Percentiles rank a stretch among this genome's conserved stretches.
These are phyloP conservation scores for Sphaerulina vaccinii DNA, from an alignment of 2,329 filamentous ascomycete genomes.

Conservation along the genomic window DNA sequence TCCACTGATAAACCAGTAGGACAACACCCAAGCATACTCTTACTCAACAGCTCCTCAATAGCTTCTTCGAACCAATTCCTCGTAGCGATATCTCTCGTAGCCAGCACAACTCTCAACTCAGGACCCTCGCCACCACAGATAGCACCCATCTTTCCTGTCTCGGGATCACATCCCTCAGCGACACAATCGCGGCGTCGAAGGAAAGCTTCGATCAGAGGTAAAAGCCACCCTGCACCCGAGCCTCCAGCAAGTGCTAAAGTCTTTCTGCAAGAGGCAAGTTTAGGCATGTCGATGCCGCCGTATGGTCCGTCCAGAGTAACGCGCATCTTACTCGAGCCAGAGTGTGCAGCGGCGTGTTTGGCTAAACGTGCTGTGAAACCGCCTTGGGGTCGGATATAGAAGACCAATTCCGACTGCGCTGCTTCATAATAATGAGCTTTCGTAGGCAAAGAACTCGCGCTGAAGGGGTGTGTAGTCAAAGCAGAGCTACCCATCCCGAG, in stretches of 20 bases:
- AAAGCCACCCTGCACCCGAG: slow-evolving; percentile 55
- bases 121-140: slow-evolving; percentile 13
- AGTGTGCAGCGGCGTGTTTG: slow-evolving; percentile 30
- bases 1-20: slow-evolving; percentile 22
- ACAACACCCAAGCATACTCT: slow-evolving; percentile 17
- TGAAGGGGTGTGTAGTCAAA: slow-evolving; percentile 56
- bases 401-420: slow-evolving; percentile 45
- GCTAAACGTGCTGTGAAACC: slow-evolving; percentile 53
- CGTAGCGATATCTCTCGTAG: slow-evolving; percentile 39
- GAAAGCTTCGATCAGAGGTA: slow-evolving; percentile 50
- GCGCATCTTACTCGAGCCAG: slow-evolving; percentile 41
- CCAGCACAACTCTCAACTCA: slow-evolving; percentile 32
- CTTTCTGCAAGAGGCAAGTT: slow-evolving; percentile 43
- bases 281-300: slow-evolving; percentile 48
- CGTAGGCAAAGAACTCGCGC: slow-evolving; percentile 52
- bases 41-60: slow-evolving; percentile 26
- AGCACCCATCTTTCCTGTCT: slow-evolving; percentile 8
- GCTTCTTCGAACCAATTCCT: slow-evolving; percentile 40
- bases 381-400: slow-evolving; percentile 52
- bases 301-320: slow-evolving; percentile 61
- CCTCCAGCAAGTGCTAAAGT: slow-evolving; percentile 56
- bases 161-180: slow-evolving; percentile 17
- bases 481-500: slow-evolving; percentile 44
- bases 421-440: slow-evolving; percentile 23
- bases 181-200: slow-evolving; percentile 23